Conservation (phyloP, 1,284 basidiomycete species). For the Spongiforma sp. region DNA sequence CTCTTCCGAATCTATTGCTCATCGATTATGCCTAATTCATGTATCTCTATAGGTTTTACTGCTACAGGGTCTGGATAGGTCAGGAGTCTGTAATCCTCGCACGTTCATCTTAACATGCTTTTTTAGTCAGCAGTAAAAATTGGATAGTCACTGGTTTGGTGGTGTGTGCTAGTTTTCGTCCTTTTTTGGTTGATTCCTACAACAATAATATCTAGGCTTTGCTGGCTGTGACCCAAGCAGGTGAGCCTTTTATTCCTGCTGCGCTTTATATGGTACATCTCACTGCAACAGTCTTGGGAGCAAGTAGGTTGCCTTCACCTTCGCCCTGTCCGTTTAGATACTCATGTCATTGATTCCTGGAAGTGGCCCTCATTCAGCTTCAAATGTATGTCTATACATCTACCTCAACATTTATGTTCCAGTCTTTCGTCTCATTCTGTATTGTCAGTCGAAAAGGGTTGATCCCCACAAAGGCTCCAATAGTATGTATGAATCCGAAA, state of each 20-base stretch:
- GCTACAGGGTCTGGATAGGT: conserved; percentile 17
- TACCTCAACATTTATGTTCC: too few species aligned
- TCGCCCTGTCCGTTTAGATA: neutral
- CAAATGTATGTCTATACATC: too few species aligned
- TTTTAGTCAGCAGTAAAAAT: conserved; percentile 9
- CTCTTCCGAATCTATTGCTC: neutral
- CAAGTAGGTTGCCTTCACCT: neutral
- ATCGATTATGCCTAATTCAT: neutral
- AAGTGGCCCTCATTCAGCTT: too few species aligned
- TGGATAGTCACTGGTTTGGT: conserved; percentile 8
- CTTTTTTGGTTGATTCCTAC: neutral
- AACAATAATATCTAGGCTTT: neutral
- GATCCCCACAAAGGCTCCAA: neutral
- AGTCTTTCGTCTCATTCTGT: too few species aligned
- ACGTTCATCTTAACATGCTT: neutral
- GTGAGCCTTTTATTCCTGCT: neutral
- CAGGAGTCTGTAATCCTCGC: neutral
- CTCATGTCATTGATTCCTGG: too few species aligned
- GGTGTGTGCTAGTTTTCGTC: neutral
- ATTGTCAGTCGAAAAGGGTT: neutral
- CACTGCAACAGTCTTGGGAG: neutral
- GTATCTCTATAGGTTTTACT: conserved; percentile 11
- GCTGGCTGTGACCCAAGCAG: neutral
- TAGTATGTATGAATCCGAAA: too few species aligned
- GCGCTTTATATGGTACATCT: neutral